phyloP scores from a whole-genome alignment of 1,284 basidiomycete species.

The Coniferiporia weirii region DNA sequence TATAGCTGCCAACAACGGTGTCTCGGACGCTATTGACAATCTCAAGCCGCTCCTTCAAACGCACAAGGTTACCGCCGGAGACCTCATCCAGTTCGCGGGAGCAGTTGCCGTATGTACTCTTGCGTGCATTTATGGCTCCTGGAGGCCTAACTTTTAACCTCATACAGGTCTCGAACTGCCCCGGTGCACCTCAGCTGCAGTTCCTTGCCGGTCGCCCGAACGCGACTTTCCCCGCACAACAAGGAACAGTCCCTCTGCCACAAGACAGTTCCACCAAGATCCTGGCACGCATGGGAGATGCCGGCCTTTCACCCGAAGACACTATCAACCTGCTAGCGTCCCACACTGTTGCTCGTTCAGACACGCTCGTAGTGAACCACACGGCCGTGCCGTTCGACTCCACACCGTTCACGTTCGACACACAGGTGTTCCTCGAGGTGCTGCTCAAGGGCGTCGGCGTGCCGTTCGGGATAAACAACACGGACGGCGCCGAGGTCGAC shows the following conservation, averaged over 20 bases:
- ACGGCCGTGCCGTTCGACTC: conserved; percentile 21
- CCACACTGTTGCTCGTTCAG: conserved; percentile 20
- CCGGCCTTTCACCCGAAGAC: conserved; percentile 26
- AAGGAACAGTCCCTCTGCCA: conserved; percentile 25
- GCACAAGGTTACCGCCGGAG: conserved; percentile 26
- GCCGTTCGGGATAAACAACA: conserved; percentile 11
- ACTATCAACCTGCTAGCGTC: conserved; percentile 26
- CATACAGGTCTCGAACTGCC: conserved; percentile 24
- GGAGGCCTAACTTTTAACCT: neutral
- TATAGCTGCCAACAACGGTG: conserved; percentile 25
- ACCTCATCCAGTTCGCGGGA: conserved; percentile 30
- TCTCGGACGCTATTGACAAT: conserved; percentile 26
- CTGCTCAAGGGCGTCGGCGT: conserved; percentile 20
- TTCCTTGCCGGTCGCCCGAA: conserved; percentile 23
- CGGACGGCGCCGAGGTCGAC: conserved; percentile 11
- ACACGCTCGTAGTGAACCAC: conserved; percentile 18
- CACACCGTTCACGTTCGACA: conserved; percentile 23
- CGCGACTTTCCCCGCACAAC: conserved; percentile 24
- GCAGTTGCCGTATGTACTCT: conserved; percentile 22
- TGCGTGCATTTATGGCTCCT: neutral
- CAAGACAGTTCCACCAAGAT: conserved; percentile 27
- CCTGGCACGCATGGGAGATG: conserved; percentile 22
- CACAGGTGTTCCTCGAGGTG: conserved; percentile 22
- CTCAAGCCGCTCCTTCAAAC: conserved; percentile 24
- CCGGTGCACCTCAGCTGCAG: conserved; percentile 25